These are phyloP conservation scores for Saccharomycopsis fibuligera DNA, from an alignment of 805 yeast genomes.

Conservation along the genomic window DNA sequence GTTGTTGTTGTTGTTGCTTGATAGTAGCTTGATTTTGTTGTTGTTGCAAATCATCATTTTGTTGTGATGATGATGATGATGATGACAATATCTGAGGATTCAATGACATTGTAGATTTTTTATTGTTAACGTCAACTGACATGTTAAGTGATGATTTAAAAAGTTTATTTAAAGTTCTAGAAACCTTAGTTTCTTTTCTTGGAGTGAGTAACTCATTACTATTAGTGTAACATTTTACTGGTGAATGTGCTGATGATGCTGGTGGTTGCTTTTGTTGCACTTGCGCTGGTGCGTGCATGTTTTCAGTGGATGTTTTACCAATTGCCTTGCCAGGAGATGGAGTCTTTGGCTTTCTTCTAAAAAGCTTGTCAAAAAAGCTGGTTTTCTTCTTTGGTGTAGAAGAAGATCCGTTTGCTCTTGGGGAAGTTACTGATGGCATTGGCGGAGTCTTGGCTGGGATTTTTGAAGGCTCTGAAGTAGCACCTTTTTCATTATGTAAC, in stretches of 20 bases:
- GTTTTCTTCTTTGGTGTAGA: conserved; percentile 10
- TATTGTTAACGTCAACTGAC: background rate
- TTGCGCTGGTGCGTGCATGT: background rate
- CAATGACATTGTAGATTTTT: background rate
- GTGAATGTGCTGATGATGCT: conserved; percentile 6
- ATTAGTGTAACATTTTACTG: conserved; percentile 10
- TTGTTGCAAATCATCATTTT: too few relatives aligned
- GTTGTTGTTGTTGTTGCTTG: background rate
- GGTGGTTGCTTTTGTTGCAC: background rate
- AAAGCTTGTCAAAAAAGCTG: conserved; percentile 19
- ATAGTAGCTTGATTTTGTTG: background rate
- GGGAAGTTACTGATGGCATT: background rate
- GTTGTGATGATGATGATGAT: too few relatives aligned
- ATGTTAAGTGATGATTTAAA: conserved; percentile 14
- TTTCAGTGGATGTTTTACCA: background rate
- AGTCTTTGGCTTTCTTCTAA: conserved; percentile 19
- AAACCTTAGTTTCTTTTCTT: conserved; percentile 5
- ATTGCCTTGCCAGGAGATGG: background rate
- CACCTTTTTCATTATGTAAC: background rate
- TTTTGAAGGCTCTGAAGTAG: background rate
- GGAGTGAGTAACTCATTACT: background rate
- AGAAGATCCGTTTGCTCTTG: background rate
- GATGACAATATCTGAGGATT: too few relatives aligned
- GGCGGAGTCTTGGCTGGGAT: background rate
- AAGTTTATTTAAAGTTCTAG: conserved; percentile 10